Conservation (phyloP, 1,139 yeast genomes). For the Ogataea hybrid region DNA sequence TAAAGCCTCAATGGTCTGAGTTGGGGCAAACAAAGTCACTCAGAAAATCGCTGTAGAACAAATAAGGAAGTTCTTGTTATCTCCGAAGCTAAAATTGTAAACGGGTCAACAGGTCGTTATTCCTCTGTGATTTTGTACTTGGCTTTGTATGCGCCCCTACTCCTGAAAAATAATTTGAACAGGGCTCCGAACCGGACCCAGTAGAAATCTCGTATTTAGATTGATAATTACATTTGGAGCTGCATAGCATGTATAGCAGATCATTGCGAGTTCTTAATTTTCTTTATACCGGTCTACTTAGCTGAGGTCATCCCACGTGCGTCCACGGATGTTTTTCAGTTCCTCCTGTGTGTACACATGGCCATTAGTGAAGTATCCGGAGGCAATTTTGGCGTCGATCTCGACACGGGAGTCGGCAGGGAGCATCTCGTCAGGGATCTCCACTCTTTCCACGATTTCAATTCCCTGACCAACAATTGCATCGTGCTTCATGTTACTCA, state of each 20-base stretch:
- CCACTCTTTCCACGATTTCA: constrained; percentile 53
- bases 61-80: background rate
- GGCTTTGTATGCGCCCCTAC: background rate
- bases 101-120: background rate
- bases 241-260: too few species aligned
- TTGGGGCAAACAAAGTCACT: too few species aligned
- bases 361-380: constrained; percentile 61
- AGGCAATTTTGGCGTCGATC: constrained; percentile 61
- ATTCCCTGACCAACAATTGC: constrained; percentile 64
- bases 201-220: background rate
- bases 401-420: constrained; percentile 65
- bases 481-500: constrained; percentile 67
- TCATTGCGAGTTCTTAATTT: background rate
- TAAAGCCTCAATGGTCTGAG: background rate
- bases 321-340: constrained; percentile 49
- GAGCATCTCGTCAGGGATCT: constrained; percentile 60
- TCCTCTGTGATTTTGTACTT: background rate
- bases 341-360: constrained; percentile 49
- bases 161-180: background rate
- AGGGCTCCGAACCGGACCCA: background rate
- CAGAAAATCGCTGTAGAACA: too few species aligned
- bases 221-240: background rate
- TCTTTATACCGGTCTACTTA: background rate
- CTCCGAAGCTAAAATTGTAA: background rate
- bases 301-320: constrained; percentile 40